phyloP scores from a whole-genome alignment of 2,329 filamentous ascomycete species.

The Sporothrix protearum region DNA sequence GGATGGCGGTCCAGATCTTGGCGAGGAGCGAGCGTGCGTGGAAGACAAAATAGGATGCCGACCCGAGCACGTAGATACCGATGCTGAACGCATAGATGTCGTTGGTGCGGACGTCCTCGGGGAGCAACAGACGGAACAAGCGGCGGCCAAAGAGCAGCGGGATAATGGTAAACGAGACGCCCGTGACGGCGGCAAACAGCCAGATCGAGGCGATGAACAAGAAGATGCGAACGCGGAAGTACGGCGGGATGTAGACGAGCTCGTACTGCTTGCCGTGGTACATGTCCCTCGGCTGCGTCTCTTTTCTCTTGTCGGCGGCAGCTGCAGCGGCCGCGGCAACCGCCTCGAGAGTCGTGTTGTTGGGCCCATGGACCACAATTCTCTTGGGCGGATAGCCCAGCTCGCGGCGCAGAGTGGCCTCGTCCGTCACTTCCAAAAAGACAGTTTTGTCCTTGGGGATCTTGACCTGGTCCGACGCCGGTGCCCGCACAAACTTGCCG shows the following conservation, averaged over 20 bases:
- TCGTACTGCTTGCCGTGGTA: constrained; percentile 62
- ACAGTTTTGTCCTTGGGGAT: constrained; percentile 80
- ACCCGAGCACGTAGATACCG: constrained; percentile 77
- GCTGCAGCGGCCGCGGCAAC: background rate
- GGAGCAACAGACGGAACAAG: constrained; percentile 71
- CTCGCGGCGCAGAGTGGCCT: constrained; percentile 59
- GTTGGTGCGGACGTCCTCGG: constrained; percentile 71
- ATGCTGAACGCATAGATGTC: constrained; percentile 96
- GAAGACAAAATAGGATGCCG: constrained; percentile 58
- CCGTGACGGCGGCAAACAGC: constrained; percentile 86
- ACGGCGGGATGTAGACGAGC: constrained; percentile 76
- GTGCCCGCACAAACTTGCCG: constrained; percentile 84
- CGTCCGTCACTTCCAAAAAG: constrained; percentile 71
- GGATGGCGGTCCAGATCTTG: constrained; percentile 26
- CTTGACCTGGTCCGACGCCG: constrained; percentile 90
- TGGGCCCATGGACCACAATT: background rate
- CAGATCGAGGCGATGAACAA: constrained; percentile 87
- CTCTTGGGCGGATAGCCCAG: background rate
- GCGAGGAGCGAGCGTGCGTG: constrained; percentile 36
- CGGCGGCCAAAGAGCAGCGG: constrained; percentile 80
- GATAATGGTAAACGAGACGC: constrained; percentile 78
- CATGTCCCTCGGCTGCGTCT: constrained; percentile 35
- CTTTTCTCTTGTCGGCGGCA: background rate
- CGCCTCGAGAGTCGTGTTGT: background rate
- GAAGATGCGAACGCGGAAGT: constrained; percentile 75